These are phyloP conservation scores for Scheffersomyces lignicola DNA, from an alignment of 1,139 yeast genomes.

Conservation along the genomic window DNA sequence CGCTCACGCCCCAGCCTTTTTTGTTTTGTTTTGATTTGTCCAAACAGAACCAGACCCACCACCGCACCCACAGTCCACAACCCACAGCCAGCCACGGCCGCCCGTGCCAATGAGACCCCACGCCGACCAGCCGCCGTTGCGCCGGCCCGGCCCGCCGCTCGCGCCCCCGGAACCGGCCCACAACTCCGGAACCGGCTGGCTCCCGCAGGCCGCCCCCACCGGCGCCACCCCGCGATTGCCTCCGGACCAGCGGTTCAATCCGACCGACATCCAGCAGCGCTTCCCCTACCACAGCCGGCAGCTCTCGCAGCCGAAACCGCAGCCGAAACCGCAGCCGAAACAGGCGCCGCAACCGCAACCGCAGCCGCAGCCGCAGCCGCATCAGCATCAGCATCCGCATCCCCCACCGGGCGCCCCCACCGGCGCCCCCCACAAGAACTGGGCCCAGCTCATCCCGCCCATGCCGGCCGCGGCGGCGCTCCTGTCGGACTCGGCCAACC, in stretches of 20 bases:
- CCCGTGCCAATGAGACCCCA: no score
- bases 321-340: background rate
- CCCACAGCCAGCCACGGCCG: no score
- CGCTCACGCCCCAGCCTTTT: background rate
- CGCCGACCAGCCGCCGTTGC: no score
- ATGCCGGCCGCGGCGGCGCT: no score
- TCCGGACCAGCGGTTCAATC: background rate
- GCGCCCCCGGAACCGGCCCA: no score
- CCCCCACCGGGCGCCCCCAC: constrained; percentile 3
- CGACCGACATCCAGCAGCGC: constrained; percentile 7
- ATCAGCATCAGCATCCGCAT: constrained; percentile 12
- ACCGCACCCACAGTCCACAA: no score
- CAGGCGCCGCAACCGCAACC: constrained; percentile 5
- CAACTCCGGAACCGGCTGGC: no score
- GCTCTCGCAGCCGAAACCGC: constrained; percentile 6
- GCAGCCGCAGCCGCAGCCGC: constrained; percentile 3
- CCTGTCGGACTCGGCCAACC: no score
- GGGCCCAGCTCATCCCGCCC: constrained; percentile 3
- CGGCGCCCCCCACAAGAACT: background rate
- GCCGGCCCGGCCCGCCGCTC: no score
- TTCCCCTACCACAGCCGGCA: constrained; percentile 10
- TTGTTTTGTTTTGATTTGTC: background rate
- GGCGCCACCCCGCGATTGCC: constrained; percentile 9
- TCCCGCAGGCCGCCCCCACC: no score
- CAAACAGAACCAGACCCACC: background rate